phyloP scores from a whole-genome alignment of 2,329 filamentous ascomycete species.

The Aureobasidium sp. region DNA sequence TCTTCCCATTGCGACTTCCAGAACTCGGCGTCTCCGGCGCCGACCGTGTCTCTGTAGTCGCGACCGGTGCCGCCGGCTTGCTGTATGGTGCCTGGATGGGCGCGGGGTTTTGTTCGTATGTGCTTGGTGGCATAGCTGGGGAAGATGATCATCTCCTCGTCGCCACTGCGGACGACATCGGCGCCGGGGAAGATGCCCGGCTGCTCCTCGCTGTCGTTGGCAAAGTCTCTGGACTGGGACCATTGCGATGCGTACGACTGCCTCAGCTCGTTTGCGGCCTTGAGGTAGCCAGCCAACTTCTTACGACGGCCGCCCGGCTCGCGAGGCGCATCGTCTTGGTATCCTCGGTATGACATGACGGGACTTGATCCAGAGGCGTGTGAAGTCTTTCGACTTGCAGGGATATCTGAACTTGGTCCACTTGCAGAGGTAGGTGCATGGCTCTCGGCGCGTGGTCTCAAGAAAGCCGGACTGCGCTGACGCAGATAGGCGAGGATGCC shows the following conservation, averaged over 20 bases:
- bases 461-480: constrained; percentile 21
- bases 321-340: constrained; percentile 30
- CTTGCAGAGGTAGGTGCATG: constrained; percentile 24
- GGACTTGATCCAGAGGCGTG: constrained; percentile 16
- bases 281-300: constrained; percentile 66
- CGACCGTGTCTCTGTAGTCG: constrained; percentile 35
- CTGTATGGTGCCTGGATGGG: constrained; percentile 30
- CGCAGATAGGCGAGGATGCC: constrained; percentile 24
- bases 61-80: constrained; percentile 31
- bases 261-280: constrained; percentile 61
- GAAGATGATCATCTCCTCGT: constrained; percentile 91
- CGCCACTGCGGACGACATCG: constrained; percentile 66
- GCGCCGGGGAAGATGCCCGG: constrained; percentile 77
- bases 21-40: constrained; percentile 57
- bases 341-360: constrained; percentile 26
- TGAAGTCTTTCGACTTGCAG: no score
- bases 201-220: constrained; percentile 41
- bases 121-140: constrained; percentile 83
- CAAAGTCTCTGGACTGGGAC: constrained; percentile 21
- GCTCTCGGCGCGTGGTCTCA: constrained; percentile 23
- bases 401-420: no score
- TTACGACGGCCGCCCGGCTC: constrained; percentile 65
- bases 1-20: constrained; percentile 72
- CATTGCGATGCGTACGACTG: constrained; percentile 55
- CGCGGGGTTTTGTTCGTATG: constrained; percentile 37